Conservation (phyloP, 2,329 filamentous ascomycete genomes). For the Corynespora cassiicola region DNA sequence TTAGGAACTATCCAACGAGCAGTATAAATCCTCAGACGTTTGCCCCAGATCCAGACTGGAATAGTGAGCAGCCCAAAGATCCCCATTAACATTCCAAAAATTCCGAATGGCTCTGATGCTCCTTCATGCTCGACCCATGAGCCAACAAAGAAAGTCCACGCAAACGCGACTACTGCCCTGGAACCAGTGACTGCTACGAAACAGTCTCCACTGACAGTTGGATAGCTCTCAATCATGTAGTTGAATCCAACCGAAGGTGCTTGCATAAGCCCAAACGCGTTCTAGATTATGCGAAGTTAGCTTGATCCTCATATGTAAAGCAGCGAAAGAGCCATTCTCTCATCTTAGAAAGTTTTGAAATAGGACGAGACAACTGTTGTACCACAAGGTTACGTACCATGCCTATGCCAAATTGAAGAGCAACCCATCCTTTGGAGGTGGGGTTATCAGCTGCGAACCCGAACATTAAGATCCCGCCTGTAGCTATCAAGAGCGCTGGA, state of each 20-base stretch:
- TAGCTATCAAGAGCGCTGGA: constrained; percentile 45
- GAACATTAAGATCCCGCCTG: constrained; percentile 46
- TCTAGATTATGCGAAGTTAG: too few species aligned
- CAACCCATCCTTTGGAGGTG: constrained; percentile 44
- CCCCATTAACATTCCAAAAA: constrained; percentile 61
- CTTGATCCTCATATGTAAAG: not conserved
- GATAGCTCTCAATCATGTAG: constrained; percentile 60
- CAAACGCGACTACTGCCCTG: constrained; percentile 58
- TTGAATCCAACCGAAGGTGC: constrained; percentile 52
- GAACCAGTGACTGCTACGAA: constrained; percentile 61
- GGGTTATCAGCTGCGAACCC: constrained; percentile 50
- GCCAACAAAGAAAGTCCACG: constrained; percentile 62
- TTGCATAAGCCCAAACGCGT: constrained; percentile 50
- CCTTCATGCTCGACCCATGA: constrained; percentile 55
- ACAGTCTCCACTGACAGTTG: constrained; percentile 56
- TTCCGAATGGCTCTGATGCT: constrained; percentile 57
- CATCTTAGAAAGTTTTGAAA: too few species aligned
- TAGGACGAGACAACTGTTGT: too few species aligned
- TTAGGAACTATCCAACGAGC: constrained; percentile 44
- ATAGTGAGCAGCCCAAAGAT: constrained; percentile 51
- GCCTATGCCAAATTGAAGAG: constrained; percentile 47
- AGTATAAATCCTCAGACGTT: constrained; percentile 50
- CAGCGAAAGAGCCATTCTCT: too few species aligned
- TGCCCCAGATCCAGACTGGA: constrained; percentile 48
- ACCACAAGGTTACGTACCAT: too few species aligned